Percentiles rank a stretch among this genome's conserved stretches.
Evolutionary conservation across 1,284 basidiomycete genomes (phyloP).

Genomic region (Peniophora sp.): DNA sequence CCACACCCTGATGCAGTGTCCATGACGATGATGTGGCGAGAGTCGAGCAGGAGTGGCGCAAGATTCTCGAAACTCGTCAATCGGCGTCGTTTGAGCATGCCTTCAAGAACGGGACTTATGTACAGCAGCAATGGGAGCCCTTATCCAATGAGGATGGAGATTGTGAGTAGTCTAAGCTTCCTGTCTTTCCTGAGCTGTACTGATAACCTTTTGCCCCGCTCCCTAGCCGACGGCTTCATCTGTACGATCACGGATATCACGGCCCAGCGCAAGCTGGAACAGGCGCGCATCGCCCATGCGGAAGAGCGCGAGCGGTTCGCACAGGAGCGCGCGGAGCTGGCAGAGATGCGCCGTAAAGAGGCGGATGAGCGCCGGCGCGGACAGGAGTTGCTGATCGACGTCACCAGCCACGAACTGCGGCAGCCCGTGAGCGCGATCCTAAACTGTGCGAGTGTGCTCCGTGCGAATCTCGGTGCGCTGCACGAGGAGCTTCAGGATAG

Average conservation of each 20-base stretch:
- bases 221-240: not conserved
- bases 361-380: not conserved
- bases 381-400: conserved; percentile 1
- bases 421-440: conserved; percentile 1
- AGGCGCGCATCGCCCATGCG: not conserved
- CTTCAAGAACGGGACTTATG: not conserved
- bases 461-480: not conserved
- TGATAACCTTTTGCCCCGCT: no score
- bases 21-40: no score
- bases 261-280: not conserved
- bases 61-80: no score
- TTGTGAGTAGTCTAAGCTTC: not conserved
- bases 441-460: not conserved
- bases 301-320: not conserved
- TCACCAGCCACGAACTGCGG: not conserved
- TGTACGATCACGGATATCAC: conserved; percentile 1
- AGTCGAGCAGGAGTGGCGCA: no score
- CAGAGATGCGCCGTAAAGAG: not conserved
- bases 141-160: not conserved
- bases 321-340: not conserved
- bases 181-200: no score
- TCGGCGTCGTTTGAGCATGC: not conserved
- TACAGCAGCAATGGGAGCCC: not conserved
- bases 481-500: not conserved
- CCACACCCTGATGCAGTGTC: no score